Base-by-base conservation (phyloP, 2,329 filamentous ascomycete genomes). In the Beauveria caledonica region DNA sequence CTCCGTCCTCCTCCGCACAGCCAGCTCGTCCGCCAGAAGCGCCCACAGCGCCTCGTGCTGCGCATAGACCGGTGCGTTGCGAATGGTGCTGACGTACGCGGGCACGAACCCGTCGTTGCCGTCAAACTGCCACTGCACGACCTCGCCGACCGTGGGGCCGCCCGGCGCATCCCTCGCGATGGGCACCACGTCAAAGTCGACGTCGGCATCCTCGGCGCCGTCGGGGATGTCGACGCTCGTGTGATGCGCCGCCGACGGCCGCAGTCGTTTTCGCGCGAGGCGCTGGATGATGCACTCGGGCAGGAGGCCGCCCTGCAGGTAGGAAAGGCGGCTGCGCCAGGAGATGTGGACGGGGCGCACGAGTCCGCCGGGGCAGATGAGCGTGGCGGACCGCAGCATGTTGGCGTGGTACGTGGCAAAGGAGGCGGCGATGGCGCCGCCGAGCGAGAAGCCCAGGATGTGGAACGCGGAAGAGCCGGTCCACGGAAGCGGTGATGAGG, bases 381-480 rank as follows among this genome's bases (percentile, higher is more conserved):
- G 78, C 5, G 86, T 77, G 17, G 92, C 74, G 5, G 81, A 84
- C 7, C 79, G 78, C 13, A 93, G 74, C 45, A 88, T 75, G 42
- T 82, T 73, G 0, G 88, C 84, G 67, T 90, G 89, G 68, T 84
- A 84, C 1, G 82, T 80, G 1, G 88, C 82, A 68, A 94, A 93
- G 21, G 85, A 79, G 10, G 84, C 85, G 1, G 83, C 80, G 45
- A 95, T 81, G 15, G 87, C 88, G 40, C 90, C 91, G 50, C 91
- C 90, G 0, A 96, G 78, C 0, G 88, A 92, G 71, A 94, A 95
- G 2, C 90, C 91, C 3, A 92, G 74, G 6, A 95, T 74, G 62
- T 85, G 83, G 71, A 94, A 93, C 57, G 78, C 79, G 8, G 75
- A 75, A 56, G 76, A 74, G 33, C 74, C 70, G 3, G 73, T 74